A percentile compares a stretch with the other conserved stretches of the same genome.
Evolutionary conservation across 257 asterid genomes (phyloP).

Genomic region (Pogostemon cablin): DNA sequence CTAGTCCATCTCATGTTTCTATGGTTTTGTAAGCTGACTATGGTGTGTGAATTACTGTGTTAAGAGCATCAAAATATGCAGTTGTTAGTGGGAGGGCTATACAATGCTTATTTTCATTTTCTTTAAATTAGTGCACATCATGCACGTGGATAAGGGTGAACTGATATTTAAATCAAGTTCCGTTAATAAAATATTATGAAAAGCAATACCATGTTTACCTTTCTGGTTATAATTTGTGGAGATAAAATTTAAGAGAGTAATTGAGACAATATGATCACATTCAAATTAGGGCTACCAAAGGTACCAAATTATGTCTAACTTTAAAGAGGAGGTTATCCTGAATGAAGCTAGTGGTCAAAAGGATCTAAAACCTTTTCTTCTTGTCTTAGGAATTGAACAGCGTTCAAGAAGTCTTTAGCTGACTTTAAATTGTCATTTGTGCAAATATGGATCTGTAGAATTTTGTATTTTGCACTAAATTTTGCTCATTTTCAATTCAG

Average conservation of each 20-base stretch:
- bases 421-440: not conserved
- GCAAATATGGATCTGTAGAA: not conserved
- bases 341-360: not conserved
- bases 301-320: slow-evolving; percentile 6
- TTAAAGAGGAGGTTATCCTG: not conserved
- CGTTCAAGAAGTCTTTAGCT: not conserved
- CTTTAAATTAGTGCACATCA: not conserved
- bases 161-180: not conserved
- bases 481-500: slow-evolving; percentile 20
- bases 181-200: not conserved
- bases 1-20: not conserved
- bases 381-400: not conserved
- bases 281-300: not conserved
- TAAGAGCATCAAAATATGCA: slow-evolving; percentile 1
- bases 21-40: not conserved
- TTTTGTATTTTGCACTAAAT: not conserved
- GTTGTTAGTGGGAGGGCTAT: not conserved
- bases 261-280: not conserved
- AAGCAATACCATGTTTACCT: not conserved
- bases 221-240: not conserved
- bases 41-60: not conserved
- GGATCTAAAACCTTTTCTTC: not conserved
- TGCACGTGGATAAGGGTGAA: not conserved
- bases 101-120: not conserved
- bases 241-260: not conserved